These are phyloP conservation scores for Hyaloscypha variabilis DNA, from an alignment of 495 filamentous ascomycete genomes.

Conservation along the genomic window DNA sequence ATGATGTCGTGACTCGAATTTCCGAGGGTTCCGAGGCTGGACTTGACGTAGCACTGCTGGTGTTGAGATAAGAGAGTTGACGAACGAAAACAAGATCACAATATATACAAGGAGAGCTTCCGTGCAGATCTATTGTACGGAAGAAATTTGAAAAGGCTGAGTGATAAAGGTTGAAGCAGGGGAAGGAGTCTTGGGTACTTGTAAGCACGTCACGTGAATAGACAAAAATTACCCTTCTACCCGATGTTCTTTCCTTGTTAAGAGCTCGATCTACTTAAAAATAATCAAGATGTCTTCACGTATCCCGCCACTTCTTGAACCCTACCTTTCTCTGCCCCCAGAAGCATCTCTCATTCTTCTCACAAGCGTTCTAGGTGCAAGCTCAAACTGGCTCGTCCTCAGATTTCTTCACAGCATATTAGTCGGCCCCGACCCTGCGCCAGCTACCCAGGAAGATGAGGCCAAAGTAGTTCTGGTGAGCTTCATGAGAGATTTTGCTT, in stretches of 20 bases:
- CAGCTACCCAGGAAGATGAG: conserved; percentile 19
- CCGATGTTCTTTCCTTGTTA: background rate
- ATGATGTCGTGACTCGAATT: background rate
- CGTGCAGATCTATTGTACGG: too few relatives aligned
- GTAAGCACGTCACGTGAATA: background rate
- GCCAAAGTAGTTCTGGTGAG: conserved; percentile 72
- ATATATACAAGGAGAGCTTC: too few relatives aligned
- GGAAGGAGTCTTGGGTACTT: too few relatives aligned
- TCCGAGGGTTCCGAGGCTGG: background rate
- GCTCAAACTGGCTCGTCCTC: conserved; percentile 73
- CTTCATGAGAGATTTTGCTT: conserved; percentile 73
- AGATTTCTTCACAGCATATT: conserved; percentile 65
- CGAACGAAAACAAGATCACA: too few relatives aligned
- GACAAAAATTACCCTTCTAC: background rate
- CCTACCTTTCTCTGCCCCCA: conserved; percentile 54
- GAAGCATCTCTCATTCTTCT: conserved; percentile 67
- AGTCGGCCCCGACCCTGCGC: conserved; percentile 10
- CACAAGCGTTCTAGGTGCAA: conserved; percentile 71
- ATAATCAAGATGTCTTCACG: conserved; percentile 28
- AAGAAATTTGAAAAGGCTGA: too few relatives aligned
- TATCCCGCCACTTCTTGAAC: conserved; percentile 69
- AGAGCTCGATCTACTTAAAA: background rate
- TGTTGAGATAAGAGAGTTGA: too few relatives aligned
- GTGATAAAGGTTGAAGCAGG: too few relatives aligned
- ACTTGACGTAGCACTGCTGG: background rate